These are phyloP conservation scores for Cladophialophora chaetospira DNA, from an alignment of 2,329 filamentous ascomycete species.

Conservation along the genomic window DNA sequence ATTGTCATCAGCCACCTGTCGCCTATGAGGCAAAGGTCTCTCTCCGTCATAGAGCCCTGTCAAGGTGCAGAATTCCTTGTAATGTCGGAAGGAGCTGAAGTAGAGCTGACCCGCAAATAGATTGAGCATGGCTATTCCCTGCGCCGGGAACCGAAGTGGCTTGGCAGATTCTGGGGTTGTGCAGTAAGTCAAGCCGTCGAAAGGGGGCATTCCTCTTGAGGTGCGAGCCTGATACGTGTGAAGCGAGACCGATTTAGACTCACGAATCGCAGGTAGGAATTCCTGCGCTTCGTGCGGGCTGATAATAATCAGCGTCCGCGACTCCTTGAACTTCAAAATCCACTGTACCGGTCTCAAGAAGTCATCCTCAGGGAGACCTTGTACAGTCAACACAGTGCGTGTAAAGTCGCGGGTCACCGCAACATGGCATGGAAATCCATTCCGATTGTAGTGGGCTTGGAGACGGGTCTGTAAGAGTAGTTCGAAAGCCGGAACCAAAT, in stretches of 20 bases:
- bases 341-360: constrained; percentile 60
- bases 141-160: too few relatives aligned
- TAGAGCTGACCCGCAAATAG: constrained; percentile 71
- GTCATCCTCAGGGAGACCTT: constrained; percentile 40
- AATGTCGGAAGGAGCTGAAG: constrained; percentile 57
- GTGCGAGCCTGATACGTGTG: constrained; percentile 56
- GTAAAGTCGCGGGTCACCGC: constrained; percentile 57
- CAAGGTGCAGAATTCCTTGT: constrained; percentile 39
- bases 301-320: constrained; percentile 53
- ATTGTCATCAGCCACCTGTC: constrained; percentile 34
- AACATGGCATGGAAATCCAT: constrained; percentile 44
- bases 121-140: constrained; percentile 57
- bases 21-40: constrained; percentile 36
- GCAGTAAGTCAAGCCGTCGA: constrained; percentile 55
- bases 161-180: constrained; percentile 38
- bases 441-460: not conserved
- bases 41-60: constrained; percentile 42
- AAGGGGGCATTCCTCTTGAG: constrained; percentile 40
- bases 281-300: constrained; percentile 63
- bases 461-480: constrained; percentile 42
- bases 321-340: constrained; percentile 46
- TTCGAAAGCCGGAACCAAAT: too few relatives aligned
- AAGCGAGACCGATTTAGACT: constrained; percentile 43
- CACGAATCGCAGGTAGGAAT: constrained; percentile 47
- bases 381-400: constrained; percentile 43